Evolutionary conservation across 2,329 filamentous ascomycete species (phyloP).

Genomic region (Neonectria sp.): DNA sequence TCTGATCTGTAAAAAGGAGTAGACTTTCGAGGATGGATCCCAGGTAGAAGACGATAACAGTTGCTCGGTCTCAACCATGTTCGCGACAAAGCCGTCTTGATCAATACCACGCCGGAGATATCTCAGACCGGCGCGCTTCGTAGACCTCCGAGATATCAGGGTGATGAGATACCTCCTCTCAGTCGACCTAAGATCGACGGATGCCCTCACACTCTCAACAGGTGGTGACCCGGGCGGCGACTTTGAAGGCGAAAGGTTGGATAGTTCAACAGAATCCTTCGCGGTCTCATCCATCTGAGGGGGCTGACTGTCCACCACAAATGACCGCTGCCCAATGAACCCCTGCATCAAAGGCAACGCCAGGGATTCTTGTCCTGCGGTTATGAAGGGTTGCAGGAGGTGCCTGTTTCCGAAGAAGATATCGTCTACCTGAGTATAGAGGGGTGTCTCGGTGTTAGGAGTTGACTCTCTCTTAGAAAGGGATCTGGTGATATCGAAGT

Average conservation of each 20-base stretch:
- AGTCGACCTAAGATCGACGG: constrained; percentile 61
- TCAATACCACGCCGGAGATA: constrained; percentile 94
- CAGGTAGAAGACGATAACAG: constrained; percentile 83
- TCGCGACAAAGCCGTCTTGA: constrained; percentile 89
- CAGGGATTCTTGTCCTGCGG: constrained; percentile 79
- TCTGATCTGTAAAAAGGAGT: constrained; percentile 89
- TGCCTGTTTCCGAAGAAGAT: constrained; percentile 94
- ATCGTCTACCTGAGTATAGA: constrained; percentile 81
- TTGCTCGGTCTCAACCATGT: constrained; percentile 95
- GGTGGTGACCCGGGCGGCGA: constrained; percentile 46
- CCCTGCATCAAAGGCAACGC: constrained; percentile 91
- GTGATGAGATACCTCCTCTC: constrained; percentile 83
- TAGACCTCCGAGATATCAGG: constrained; percentile 89
- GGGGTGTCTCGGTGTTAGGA: constrained; percentile 59
- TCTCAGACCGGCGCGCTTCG: constrained; percentile 87
- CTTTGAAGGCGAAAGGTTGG: constrained; percentile 53
- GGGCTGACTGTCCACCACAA: constrained; percentile 78
- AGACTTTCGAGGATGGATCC: constrained; percentile 73
- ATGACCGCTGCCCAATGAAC: constrained; percentile 89
- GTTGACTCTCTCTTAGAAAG: constrained; percentile 54
- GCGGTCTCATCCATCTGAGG: constrained; percentile 65
- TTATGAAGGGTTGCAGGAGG: constrained; percentile 80
- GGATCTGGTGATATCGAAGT: constrained; percentile 88
- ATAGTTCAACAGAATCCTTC: constrained; percentile 64
- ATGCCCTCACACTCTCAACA: constrained; percentile 43